Evolutionary conservation across 805 yeast species (phyloP), one percentile per base, ranked within the genome.

Genomic region (Cyberlindnera americana): DNA sequence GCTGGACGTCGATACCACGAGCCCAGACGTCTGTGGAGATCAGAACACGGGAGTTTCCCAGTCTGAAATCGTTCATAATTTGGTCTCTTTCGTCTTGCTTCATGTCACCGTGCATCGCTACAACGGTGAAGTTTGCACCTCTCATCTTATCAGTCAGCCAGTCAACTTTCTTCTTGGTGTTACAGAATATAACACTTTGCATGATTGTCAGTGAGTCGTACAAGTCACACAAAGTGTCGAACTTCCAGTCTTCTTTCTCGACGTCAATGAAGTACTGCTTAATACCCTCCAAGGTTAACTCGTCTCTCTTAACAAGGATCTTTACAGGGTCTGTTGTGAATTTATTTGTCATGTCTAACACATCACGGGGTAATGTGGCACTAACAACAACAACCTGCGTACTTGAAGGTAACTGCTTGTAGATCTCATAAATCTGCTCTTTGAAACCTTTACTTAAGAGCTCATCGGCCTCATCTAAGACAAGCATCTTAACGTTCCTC

Each of bases 1-100:
- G 98, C 72, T 91, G 99, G 46, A 91, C 98, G 67, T 91, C 99
- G 52, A 91, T 93, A 61, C 99, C 99, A 68, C 99, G 78, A 36
- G 99, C 99, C 83, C 91, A 85, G 57, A 93, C 84, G 67, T 93
- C 99, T 29, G 99, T 93, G 52, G 97, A 83, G 61, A 93, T 93
- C 62, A 93, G 72, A 36, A 93, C 91, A 62, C 99, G 78, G 39
- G 96, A 86, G 52, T 84, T 78, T 44, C 99, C 99, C 44, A 83
- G 73, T 65, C 99, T 77, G 78, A 93, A 93, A 65, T 90, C 97
- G 63, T 80, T 79, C 99, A 93, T 93, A 55, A 93, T 86, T 56
- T 78, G 70, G 66, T 93, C 97, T 69, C 99, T 78, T 63, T 91
- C 96, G 57, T 82, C 83, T 69, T 93, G 99, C 57, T 86, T 80